phyloP scores from a whole-genome alignment of 2,329 filamentous ascomycete species.

The Rhytidhysteron rufulum region DNA sequence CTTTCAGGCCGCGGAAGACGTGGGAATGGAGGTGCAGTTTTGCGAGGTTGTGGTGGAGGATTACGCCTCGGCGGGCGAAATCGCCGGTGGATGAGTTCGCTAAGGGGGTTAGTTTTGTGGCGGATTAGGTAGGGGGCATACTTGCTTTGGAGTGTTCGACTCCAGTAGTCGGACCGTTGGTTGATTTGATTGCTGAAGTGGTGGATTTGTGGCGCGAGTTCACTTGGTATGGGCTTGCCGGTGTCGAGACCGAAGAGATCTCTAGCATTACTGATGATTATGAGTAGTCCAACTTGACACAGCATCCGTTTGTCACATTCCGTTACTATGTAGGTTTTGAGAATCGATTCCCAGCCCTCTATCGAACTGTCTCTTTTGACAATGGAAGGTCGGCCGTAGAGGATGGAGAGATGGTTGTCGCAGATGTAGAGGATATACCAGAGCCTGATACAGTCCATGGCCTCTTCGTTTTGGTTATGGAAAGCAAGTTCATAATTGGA shows the following conservation, averaged over 20 bases:
- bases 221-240: constrained; percentile 48
- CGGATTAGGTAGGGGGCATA: too few relatives aligned
- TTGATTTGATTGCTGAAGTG: constrained; percentile 41
- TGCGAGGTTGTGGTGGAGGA: constrained; percentile 52
- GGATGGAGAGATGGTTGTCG: constrained; percentile 62
- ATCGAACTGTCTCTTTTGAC: constrained; percentile 57
- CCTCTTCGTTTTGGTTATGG: constrained; percentile 39
- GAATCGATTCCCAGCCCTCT: constrained; percentile 54
- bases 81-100: constrained; percentile 42
- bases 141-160: constrained; percentile 41
- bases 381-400: constrained; percentile 57
- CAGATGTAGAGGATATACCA: constrained; percentile 61
- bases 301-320: constrained; percentile 55
- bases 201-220: constrained; percentile 51
- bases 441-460: constrained; percentile 52
- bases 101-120: too few relatives aligned
- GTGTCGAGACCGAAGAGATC: constrained; percentile 55
- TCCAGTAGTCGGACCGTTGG: constrained; percentile 50
- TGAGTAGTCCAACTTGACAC: constrained; percentile 56
- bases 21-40: constrained; percentile 52
- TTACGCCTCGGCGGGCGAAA: constrained; percentile 49
- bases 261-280: constrained; percentile 54
- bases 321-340: constrained; percentile 50
- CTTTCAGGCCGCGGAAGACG: constrained; percentile 46
- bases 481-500: constrained; percentile 42